phyloP scores from a whole-genome alignment of 352 stramenopile species.

The Globisporangium nodosum region DNA sequence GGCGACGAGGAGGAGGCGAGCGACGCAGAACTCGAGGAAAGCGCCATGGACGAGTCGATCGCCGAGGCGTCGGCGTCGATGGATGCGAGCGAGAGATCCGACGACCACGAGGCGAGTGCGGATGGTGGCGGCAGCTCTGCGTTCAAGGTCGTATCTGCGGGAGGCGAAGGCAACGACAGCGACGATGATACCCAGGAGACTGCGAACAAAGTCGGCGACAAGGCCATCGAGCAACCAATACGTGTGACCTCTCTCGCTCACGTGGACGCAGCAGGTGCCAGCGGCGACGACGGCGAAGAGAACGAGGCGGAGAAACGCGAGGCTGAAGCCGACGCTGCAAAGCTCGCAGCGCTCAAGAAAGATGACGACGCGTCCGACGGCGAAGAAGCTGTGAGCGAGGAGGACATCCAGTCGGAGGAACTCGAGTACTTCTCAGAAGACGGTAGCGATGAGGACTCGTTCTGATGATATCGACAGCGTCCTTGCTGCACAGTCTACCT shows the following conservation, averaged over 20 bases:
- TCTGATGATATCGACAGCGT: slow-evolving; percentile 26
- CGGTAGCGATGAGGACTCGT: slow-evolving; percentile 74
- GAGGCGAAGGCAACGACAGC: neutral
- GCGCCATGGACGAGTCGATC: slow-evolving; percentile 33
- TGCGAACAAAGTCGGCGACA: neutral
- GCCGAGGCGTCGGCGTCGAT: slow-evolving; percentile 30
- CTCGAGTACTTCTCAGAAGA: slow-evolving; percentile 84
- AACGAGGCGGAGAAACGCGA: neutral
- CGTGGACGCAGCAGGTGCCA: neutral
- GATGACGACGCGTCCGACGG: slow-evolving; percentile 42
- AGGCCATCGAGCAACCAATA: neutral
- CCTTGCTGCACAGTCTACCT: neutral
- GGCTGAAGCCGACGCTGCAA: slow-evolving; percentile 25
- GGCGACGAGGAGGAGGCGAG: slow-evolving; percentile 15
- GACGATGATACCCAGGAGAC: neutral
- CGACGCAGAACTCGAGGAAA: slow-evolving; percentile 31
- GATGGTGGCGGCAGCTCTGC: neutral
- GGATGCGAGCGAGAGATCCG: slow-evolving; percentile 9
- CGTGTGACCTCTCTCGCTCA: neutral
- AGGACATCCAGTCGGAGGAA: slow-evolving; percentile 70
- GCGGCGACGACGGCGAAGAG: neutral
- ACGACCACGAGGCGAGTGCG: neutral
- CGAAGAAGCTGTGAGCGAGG: slow-evolving; percentile 54
- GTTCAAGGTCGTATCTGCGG: neutral
- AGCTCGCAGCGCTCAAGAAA: slow-evolving; percentile 31